A percentile compares a stretch with the other conserved stretches of the same genome.
phyloP scores from a whole-genome alignment of 2,329 filamentous ascomycete species.

The Alternaria triticimaculans region DNA sequence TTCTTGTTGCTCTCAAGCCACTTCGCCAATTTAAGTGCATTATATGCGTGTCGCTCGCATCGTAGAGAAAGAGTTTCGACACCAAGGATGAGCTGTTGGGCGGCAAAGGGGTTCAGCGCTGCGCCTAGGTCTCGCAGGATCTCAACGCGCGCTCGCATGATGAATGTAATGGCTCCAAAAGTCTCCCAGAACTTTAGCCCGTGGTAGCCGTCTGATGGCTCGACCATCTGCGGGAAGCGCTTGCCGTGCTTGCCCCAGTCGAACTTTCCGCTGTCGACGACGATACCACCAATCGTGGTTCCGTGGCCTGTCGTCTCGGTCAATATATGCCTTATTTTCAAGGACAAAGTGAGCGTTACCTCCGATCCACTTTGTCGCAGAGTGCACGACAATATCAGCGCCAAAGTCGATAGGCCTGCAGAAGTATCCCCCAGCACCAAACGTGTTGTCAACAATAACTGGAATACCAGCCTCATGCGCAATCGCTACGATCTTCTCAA shows the following conservation, averaged over 20 bases:
- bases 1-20: slow-evolving; percentile 85
- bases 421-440: slow-evolving; percentile 91
- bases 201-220: slow-evolving; percentile 89
- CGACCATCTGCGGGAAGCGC: slow-evolving; percentile 91
- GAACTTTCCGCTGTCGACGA: slow-evolving; percentile 90
- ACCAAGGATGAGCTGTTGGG: slow-evolving; percentile 89
- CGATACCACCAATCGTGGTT: slow-evolving; percentile 85
- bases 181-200: slow-evolving; percentile 94
- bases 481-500: slow-evolving; percentile 82
- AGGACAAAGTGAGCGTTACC: slow-evolving; percentile 52
- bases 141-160: slow-evolving; percentile 86
- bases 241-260: slow-evolving; percentile 86
- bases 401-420: slow-evolving; percentile 86
- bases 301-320: slow-evolving; percentile 64
- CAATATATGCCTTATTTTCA: neutral
- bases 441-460: slow-evolving; percentile 82
- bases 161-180: slow-evolving; percentile 82
- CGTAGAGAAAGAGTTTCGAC: slow-evolving; percentile 89
- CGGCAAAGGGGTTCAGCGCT: slow-evolving; percentile 85
- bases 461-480: slow-evolving; percentile 72
- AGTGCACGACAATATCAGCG: slow-evolving; percentile 93
- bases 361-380: slow-evolving; percentile 96
- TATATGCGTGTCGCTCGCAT: slow-evolving; percentile 83
- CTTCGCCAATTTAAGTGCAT: slow-evolving; percentile 78
- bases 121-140: slow-evolving; percentile 86